Percentiles rank a stretch among this genome's conserved stretches.
phyloP scores from a whole-genome alignment of 768 basidiomycete species.

The Fistulinella prunicolor region DNA sequence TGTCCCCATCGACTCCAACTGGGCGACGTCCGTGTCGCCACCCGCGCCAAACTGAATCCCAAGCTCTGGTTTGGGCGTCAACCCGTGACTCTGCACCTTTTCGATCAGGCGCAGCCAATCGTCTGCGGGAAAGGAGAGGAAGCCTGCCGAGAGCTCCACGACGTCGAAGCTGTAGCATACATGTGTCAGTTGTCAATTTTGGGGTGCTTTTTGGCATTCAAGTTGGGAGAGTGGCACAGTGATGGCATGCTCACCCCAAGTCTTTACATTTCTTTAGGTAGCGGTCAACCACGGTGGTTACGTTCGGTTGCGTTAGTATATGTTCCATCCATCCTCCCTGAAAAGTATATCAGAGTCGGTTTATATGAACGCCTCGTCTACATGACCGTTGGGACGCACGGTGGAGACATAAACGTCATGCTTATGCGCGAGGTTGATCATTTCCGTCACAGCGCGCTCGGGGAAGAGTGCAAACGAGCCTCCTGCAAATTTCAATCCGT shows the following conservation, averaged over 20 bases:
- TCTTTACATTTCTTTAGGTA: slow-evolving; percentile 15
- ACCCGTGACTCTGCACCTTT: slow-evolving; percentile 36
- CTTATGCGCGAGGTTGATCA: slow-evolving; percentile 42
- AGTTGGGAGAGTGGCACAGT: neutral
- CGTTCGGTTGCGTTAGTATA: slow-evolving; percentile 7
- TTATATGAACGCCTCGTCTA: neutral
- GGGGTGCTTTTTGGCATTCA: neutral
- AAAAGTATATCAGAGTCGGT: neutral
- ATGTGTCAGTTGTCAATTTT: no score
- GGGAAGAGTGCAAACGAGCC: slow-evolving; percentile 45
- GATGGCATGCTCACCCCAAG: slow-evolving; percentile 2
- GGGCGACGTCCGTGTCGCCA: slow-evolving; percentile 38
- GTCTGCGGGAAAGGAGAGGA: slow-evolving; percentile 44
- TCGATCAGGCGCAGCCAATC: slow-evolving; percentile 43
- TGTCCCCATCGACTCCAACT: slow-evolving; percentile 39
- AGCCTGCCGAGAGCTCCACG: slow-evolving; percentile 43
- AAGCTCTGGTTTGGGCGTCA: slow-evolving; percentile 45
- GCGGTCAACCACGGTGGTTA: slow-evolving; percentile 8
- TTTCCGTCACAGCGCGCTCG: slow-evolving; percentile 32
- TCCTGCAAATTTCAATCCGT: slow-evolving; percentile 45
- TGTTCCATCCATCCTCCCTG: slow-evolving; percentile 18
- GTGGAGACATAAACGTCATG: slow-evolving; percentile 42
- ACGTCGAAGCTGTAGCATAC: slow-evolving; percentile 38
- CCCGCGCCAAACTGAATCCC: slow-evolving; percentile 47
- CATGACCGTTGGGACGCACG: slow-evolving; percentile 26